These are phyloP conservation scores for Pachysandra terminalis DNA, from an alignment of 164 flowering plant species.

Conservation along the genomic window DNA sequence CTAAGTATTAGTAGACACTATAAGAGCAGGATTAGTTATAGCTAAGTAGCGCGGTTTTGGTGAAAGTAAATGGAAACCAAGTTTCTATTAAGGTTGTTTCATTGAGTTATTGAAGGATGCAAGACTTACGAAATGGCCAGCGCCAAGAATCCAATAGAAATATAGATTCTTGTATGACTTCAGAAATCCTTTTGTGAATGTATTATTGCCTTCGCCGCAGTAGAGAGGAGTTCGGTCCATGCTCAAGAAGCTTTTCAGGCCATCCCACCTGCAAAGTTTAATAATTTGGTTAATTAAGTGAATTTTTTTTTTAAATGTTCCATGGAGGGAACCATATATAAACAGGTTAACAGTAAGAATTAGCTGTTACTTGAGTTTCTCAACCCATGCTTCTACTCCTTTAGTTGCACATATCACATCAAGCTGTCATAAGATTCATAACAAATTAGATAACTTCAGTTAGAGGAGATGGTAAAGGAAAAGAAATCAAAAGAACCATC, in stretches of 20 bases:
- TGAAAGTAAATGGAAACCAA: no score
- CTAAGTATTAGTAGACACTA: no score
- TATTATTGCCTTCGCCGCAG: slow-evolving; percentile 9
- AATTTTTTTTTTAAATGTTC: background rate
- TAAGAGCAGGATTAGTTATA: no score
- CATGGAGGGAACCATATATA: background rate
- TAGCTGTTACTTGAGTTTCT: slow-evolving; percentile 25
- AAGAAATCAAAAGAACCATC: background rate
- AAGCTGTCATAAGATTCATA: slow-evolving; percentile 12
- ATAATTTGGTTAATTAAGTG: background rate
- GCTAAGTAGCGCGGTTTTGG: no score
- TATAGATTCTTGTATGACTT: slow-evolving; percentile 11
- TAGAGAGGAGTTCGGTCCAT: slow-evolving; percentile 11
- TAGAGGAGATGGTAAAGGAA: background rate
- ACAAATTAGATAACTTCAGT: background rate
- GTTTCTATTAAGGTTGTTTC: no score
- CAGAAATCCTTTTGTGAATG: slow-evolving; percentile 14
- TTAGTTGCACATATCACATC: slow-evolving; percentile 32
- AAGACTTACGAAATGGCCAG: no score
- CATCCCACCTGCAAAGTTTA: slow-evolving; percentile 14
- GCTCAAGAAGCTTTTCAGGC: slow-evolving; percentile 9
- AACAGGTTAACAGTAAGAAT: no score
- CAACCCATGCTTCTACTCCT: slow-evolving; percentile 30
- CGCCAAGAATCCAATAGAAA: slow-evolving; percentile 12
- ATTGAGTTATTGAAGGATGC: no score